Evolutionary conservation across 1,139 yeast species (phyloP), one percentile per base, ranked within the genome.

Genomic region (Suhomyces wounanorum): DNA sequence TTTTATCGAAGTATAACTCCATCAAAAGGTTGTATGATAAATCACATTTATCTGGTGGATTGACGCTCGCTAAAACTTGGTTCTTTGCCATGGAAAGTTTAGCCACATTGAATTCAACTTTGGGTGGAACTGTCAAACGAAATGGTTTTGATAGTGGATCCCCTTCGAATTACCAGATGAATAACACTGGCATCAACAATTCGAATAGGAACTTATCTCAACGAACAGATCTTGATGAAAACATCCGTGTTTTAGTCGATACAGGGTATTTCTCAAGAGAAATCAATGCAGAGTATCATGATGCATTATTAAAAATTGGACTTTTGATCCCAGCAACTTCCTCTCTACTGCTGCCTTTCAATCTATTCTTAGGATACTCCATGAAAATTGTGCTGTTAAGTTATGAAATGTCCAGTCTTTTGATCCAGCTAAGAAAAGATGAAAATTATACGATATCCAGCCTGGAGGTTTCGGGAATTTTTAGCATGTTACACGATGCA

Each of bases 21-120:
- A n/a, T 52, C 18, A 46, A 48, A 30, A 42, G 40, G 48, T 28
- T 43, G 1, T 42, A 45, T 21, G 52, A 45, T 48, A 44, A 44
- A 48, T 33, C 50, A n/a, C 46, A 31, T 16, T 37, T 40, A 9
- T 53, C 51, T 3, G 53, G 50, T 16, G 80, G 78, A 1, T 57
- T 75, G n/a, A 77, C 79, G 1, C 60, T 75, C 9, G 78, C 79
- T 1, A 70, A 72, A 51, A 68, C 69, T n/a, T 75, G 79, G 80
- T 75, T 73, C 53, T 73, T 72, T 55, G 75, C 79, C 11, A 69
- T 75, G 43, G 80, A 75, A 52, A 58, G 72, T 7, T 52, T 72
- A 17, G 79, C 79, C 0, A 69, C 71, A 11, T 56, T 72, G 31
- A 60, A 66, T 49, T 63, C 73, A 1, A 60, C 69, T 1, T 51